Evolutionary conservation across 352 stramenopile species (phyloP), one percentile per base, ranked within the genome.

Genomic region (Globisporangium lucens): DNA sequence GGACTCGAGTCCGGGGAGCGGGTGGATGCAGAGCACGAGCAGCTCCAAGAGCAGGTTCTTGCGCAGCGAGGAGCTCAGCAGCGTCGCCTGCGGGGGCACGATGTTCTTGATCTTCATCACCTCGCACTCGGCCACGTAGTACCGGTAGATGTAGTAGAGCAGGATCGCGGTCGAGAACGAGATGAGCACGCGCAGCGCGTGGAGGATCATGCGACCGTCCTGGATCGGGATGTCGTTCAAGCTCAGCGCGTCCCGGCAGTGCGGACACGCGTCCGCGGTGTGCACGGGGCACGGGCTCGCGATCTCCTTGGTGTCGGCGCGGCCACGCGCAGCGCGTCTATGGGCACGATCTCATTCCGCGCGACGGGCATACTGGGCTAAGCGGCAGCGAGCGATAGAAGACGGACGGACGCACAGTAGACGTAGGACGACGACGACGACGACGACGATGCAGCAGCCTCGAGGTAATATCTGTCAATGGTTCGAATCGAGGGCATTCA

Each of bases 31-130:
- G 10, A 93, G 74, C 17, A 90, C 29, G 3, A 67, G 36, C 53
- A 87, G 70, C 69, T 93, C 82, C 27, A 89, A 8, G 3, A 93
- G 29, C 15, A 93, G 67, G 2, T 51, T 63, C 5, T 58, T 67
- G 17, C 82, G 80, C 62, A 90, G 63, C 17, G 82, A 83, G 49
- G 85, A 93, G 33, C 75, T 77, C 33, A 90, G 66, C 38, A 91
- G 67, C 53, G 81, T 90, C 20, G 81, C 82, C 36, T 84, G 87
- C 22, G 83, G 83, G 7, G 85, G 81, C 67, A 90, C 75, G 56
- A 93, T 88, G 65, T 93, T 93, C 63, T 90, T 91, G 68, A 90
- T 79, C 73, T 90, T 93, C 75, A 90, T 85, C 47, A 90, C 75
- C 62, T 91, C 77, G 47, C 80, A 88, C 72, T 91, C 76, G 67